phyloP scores from a whole-genome alignment of 2,329 filamentous ascomycete genomes.

The Aureobasidium zeae region DNA sequence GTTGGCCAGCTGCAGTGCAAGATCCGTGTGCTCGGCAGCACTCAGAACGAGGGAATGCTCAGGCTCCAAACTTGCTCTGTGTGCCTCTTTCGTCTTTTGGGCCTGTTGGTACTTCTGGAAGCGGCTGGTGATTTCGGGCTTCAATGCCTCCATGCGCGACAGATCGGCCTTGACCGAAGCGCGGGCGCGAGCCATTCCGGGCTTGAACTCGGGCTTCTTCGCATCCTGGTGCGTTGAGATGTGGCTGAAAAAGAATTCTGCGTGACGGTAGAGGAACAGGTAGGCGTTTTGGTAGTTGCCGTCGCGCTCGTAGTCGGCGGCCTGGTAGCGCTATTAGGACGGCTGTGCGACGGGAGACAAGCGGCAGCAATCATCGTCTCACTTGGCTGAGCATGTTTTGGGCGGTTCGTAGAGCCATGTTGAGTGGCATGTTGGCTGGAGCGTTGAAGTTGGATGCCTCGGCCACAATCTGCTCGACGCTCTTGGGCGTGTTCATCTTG shows the following conservation, averaged over 20 bases:
- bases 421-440: constrained; percentile 64
- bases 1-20: constrained; percentile 68
- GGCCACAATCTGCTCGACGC: constrained; percentile 64
- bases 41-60: constrained; percentile 41
- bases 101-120: constrained; percentile 59
- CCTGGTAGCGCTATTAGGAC: constrained; percentile 44
- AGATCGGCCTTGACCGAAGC: constrained; percentile 57
- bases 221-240: constrained; percentile 69
- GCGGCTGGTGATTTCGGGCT: constrained; percentile 64
- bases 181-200: constrained; percentile 47
- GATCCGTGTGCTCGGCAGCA: constrained; percentile 60
- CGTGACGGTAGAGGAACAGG: constrained; percentile 82
- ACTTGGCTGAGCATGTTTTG: constrained; percentile 76
- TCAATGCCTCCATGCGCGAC: constrained; percentile 64
- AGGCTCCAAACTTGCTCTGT: constrained; percentile 18
- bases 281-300: constrained; percentile 83
- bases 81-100: constrained; percentile 31
- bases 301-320: constrained; percentile 74
- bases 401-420: constrained; percentile 73
- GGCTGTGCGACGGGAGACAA: not conserved
- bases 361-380: constrained; percentile 20
- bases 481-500: constrained; percentile 45
- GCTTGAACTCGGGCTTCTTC: constrained; percentile 51
- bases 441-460: constrained; percentile 75
- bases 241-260: constrained; percentile 68